These are phyloP conservation scores for Xylariomycetidae sp. DNA, from an alignment of 2,329 filamentous ascomycete genomes.

Conservation along the genomic window DNA sequence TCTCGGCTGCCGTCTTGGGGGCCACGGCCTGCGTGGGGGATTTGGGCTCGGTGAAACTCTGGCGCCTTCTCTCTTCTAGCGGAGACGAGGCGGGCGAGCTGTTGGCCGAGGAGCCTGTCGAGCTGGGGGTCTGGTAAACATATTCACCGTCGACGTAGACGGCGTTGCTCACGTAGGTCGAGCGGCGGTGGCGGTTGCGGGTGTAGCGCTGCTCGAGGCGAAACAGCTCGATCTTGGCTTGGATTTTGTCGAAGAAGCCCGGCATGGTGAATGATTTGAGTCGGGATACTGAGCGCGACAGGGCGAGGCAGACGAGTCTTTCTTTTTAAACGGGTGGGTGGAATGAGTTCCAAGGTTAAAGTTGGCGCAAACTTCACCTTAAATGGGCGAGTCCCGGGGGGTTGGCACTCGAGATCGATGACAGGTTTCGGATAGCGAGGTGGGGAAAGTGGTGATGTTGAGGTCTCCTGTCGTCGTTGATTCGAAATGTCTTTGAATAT, in stretches of 20 bases:
- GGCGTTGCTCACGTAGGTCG: conserved; percentile 82
- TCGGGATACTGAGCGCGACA: too few species aligned
- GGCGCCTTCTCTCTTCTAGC: conserved; percentile 14
- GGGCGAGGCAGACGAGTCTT: too few species aligned
- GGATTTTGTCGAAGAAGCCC: conserved; percentile 54
- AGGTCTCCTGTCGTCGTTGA: too few species aligned
- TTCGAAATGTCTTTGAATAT: too few species aligned
- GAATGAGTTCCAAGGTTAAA: too few species aligned
- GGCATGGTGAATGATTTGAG: conserved; percentile 26
- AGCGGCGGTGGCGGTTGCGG: conserved; percentile 77
- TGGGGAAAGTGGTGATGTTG: too few species aligned
- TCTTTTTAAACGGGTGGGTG: too few species aligned
- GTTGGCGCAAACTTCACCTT: too few species aligned
- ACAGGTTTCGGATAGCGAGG: too few species aligned
- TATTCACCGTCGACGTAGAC: conserved; percentile 96
- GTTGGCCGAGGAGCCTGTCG: conserved; percentile 52
- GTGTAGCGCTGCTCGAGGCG: conserved; percentile 95
- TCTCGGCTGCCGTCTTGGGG: conserved; percentile 30
- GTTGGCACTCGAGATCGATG: too few species aligned
- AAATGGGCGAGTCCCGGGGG: too few species aligned
- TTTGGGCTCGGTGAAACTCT: conserved; percentile 23
- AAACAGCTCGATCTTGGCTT: conserved; percentile 80
- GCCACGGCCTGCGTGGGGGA: conserved; percentile 19
- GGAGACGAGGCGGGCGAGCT: conserved; percentile 26
- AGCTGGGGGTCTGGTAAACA: conserved; percentile 66